These are phyloP conservation scores for Metschnikowia lochheadii DNA, from an alignment of 805 yeast genomes.

Conservation along the genomic window DNA sequence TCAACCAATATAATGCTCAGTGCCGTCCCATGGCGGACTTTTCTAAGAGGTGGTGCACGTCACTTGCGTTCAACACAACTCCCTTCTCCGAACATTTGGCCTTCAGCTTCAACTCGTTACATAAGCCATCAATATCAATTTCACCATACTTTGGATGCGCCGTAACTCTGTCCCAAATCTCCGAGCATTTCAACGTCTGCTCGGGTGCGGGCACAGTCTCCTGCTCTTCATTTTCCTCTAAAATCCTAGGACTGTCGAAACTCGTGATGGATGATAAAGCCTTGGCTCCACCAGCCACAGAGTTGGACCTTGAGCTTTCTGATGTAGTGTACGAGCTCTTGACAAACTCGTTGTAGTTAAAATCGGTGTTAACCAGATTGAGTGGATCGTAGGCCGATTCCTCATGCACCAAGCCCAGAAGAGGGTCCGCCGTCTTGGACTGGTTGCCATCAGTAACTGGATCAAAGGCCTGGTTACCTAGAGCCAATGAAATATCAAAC, in stretches of 20 bases:
- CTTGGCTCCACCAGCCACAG: conserved; percentile 12
- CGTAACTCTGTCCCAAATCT: conserved; percentile 94
- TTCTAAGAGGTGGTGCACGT: conserved; percentile 58
- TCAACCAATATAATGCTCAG: conserved; percentile 1
- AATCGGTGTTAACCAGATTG: conserved; percentile 23
- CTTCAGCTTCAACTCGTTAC: conserved; percentile 82
- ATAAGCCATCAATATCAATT: conserved; percentile 89
- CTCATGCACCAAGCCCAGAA: conserved; percentile 47
- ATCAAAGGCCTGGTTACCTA: conserved; percentile 25
- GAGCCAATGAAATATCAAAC: conserved; percentile 54
- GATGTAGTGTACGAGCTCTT: conserved; percentile 30
- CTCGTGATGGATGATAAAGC: conserved; percentile 18
- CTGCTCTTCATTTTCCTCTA: conserved; percentile 16
- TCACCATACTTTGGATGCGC: conserved; percentile 92
- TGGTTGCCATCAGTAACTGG: conserved; percentile 8
- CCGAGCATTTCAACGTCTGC: conserved; percentile 67
- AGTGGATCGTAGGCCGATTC: conserved; percentile 57
- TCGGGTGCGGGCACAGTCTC: conserved; percentile 68
- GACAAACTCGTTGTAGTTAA: conserved; percentile 37
- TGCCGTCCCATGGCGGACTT: conserved; percentile 13
- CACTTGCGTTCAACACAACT: conserved; percentile 77
- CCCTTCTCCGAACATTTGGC: conserved; percentile 95
- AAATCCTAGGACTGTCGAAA: conserved; percentile 14
- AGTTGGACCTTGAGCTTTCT: conserved; percentile 12
- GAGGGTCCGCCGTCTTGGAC: conserved; percentile 30